Percentiles rank a stretch among this genome's conserved stretches.
phyloP scores from a whole-genome alignment of 148 eudicot species.

The Drosera capensis region DNA sequence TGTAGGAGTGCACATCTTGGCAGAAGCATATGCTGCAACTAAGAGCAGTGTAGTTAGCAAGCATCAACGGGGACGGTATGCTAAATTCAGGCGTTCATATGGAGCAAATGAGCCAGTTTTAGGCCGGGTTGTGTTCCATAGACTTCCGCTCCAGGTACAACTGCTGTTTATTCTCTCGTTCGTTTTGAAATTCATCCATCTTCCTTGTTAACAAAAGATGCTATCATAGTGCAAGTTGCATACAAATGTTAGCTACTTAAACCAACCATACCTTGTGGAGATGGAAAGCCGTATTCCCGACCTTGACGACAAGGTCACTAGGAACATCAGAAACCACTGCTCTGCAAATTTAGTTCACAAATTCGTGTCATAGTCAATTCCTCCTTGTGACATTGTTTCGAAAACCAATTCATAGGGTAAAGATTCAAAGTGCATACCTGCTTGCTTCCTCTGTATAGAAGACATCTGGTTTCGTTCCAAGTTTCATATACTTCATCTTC shows the following conservation, averaged over 20 bases:
- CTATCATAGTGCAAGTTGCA: background rate
- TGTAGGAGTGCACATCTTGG: slow-evolving; percentile 69
- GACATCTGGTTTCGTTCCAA: slow-evolving; percentile 84
- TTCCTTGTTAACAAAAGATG: background rate
- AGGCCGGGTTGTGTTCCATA: background rate
- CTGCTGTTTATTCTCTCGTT: too few relatives aligned
- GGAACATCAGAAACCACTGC: slow-evolving; percentile 33
- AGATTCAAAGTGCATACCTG: slow-evolving; percentile 28
- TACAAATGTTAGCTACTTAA: too few relatives aligned
- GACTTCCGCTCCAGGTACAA: background rate
- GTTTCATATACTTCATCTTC: slow-evolving; percentile 97
- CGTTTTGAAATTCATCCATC: background rate
- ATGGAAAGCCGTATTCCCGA: slow-evolving; percentile 26
- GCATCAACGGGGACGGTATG: background rate
- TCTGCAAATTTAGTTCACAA: slow-evolving; percentile 20
- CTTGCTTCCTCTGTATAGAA: slow-evolving; percentile 67
- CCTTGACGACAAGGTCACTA: slow-evolving; percentile 27
- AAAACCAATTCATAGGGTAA: background rate
- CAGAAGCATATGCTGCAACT: slow-evolving; percentile 37
- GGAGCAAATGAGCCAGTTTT: background rate
- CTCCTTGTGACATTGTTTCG: background rate
- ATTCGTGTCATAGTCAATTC: background rate
- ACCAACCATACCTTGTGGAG: slow-evolving; percentile 44
- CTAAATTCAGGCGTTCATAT: background rate
- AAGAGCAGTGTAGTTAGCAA: slow-evolving; percentile 10